Base-by-base conservation (phyloP, 306 rosid species). In the Cercis canadensis region DNA sequence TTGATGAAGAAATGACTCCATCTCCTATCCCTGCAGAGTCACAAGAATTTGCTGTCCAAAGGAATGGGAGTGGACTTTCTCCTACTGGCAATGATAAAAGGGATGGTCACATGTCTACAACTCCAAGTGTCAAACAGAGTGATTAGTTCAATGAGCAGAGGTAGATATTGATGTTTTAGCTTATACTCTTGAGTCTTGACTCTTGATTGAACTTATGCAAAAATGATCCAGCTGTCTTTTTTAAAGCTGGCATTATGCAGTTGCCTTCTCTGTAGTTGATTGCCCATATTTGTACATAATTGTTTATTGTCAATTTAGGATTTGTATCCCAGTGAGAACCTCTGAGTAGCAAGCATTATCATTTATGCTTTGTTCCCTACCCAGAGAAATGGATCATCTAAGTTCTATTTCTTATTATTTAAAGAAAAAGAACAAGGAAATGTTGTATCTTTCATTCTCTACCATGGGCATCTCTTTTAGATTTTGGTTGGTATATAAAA, bases 1-100 rank as follows among this genome's bases (percentile, higher is more conserved):
- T 94, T 14, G 95, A 89, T 47, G 99, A 86, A 73, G 91, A 91
- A 15, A 62, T 70, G 76, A 47, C 66, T 64, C 73, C 85, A 57
- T 62, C 89, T 69, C 65, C 79, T 10, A 18, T 50, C 15, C 72
- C 78, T 13, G 44, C 57, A 0, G 97, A 84, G 56, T 80, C 96
- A 41, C 90, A 89, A 69, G 99, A 89, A 72, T 75, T 83, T 43
- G 78, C 90, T 3, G 79, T 85, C 50, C 75, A 72, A 52, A 65
- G 85, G 65, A 87, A 84, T 69, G 90, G 89, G 62, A 53, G 75
- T 52, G 82, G 81, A 49, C 70, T 78, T 52, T 49, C 85, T 73
- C 73, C 88, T 54, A 63, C 74, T 69, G 75, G 79, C 77, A 85
- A 75, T 67, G 96, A 88, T 57, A 65, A 78, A 70, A 90, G 82